Percentiles rank a stretch among this genome's conserved stretches.
These are phyloP conservation scores for Kentomonas sorsogonicus DNA, from an alignment of 208 protist species.

Conservation along the genomic window DNA sequence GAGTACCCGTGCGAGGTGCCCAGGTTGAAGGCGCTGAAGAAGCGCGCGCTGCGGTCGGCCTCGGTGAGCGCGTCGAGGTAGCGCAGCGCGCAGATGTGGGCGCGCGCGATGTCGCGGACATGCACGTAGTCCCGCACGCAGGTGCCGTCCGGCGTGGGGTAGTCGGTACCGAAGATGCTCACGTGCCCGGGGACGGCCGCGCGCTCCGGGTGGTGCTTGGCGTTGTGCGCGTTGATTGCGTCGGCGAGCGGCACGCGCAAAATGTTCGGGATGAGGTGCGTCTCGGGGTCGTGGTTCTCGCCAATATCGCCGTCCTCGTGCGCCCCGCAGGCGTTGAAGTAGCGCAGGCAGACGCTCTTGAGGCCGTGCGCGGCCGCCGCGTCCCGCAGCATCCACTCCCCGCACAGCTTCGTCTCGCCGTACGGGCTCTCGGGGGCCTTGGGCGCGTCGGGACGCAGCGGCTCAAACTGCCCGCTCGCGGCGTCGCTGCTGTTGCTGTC, in stretches of 20 bases:
- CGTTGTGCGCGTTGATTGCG: slow-evolving; percentile 55
- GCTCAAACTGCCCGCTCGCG: no score
- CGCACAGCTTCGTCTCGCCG: slow-evolving; percentile 88
- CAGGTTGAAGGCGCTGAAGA: slow-evolving; percentile 92
- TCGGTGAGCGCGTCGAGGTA: slow-evolving; percentile 42
- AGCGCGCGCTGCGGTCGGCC: slow-evolving; percentile 9
- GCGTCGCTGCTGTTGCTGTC: slow-evolving; percentile 14
- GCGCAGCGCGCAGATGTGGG: slow-evolving; percentile 90
- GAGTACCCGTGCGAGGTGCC: slow-evolving; percentile 93
- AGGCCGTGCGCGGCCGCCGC: slow-evolving; percentile 62
- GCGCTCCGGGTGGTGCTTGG: slow-evolving; percentile 29
- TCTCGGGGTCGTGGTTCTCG: slow-evolving; percentile 93
- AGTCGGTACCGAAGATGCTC: slow-evolving; percentile 92
- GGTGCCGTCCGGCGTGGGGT: slow-evolving; percentile 93
- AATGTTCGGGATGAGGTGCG: slow-evolving; percentile 97
- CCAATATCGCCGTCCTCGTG: slow-evolving; percentile 94
- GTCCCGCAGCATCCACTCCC: slow-evolving; percentile 93
- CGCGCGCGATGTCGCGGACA: slow-evolving; percentile 95
- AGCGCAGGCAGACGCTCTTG: slow-evolving; percentile 91
- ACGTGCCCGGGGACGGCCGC: slow-evolving; percentile 35
- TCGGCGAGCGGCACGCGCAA: slow-evolving; percentile 89
- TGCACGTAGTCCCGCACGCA: slow-evolving; percentile 98
- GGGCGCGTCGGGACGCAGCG: slow-evolving; percentile 44
- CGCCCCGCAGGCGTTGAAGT: slow-evolving; percentile 98
- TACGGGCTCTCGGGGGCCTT: slow-evolving; percentile 89